These are phyloP conservation scores for Yueomyces sinensis DNA, from an alignment of 805 yeast species.

Conservation along the genomic window DNA sequence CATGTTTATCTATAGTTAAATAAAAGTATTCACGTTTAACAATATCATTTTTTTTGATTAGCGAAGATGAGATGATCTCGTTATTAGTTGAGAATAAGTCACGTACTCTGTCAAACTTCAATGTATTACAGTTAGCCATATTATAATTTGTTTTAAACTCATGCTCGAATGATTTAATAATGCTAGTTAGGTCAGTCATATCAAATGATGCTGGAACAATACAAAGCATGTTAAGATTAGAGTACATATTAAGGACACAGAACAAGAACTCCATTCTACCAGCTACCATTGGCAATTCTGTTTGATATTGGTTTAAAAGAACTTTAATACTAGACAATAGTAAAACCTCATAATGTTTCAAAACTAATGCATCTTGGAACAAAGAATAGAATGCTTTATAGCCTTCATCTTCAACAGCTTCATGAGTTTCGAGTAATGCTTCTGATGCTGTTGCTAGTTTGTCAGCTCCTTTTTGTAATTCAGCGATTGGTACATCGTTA, in stretches of 20 bases:
- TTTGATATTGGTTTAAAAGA: not conserved
- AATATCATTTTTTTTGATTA: conserved; percentile 7
- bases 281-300: not conserved
- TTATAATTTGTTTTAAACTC: conserved; percentile 6
- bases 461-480: too few relatives aligned
- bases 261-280: not conserved
- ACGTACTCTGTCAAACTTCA: conserved; percentile 13
- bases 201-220: not conserved
- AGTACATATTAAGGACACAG: not conserved
- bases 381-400: not conserved
- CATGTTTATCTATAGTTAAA: conserved; percentile 9
- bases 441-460: too few relatives aligned
- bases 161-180: conserved; percentile 3
- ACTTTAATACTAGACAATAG: not conserved
- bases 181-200: not conserved
- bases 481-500: too few relatives aligned
- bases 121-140: conserved; percentile 2
- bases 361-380: not conserved
- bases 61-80: conserved; percentile 8
- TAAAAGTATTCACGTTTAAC: conserved; percentile 12
- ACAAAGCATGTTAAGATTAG: not conserved
- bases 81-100: conserved; percentile 13
- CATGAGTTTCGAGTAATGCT: too few relatives aligned
- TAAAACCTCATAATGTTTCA: not conserved
- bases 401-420: not conserved